Conservation (phyloP, 768 basidiomycete genomes). For the Lentinula detonsa region DNA sequence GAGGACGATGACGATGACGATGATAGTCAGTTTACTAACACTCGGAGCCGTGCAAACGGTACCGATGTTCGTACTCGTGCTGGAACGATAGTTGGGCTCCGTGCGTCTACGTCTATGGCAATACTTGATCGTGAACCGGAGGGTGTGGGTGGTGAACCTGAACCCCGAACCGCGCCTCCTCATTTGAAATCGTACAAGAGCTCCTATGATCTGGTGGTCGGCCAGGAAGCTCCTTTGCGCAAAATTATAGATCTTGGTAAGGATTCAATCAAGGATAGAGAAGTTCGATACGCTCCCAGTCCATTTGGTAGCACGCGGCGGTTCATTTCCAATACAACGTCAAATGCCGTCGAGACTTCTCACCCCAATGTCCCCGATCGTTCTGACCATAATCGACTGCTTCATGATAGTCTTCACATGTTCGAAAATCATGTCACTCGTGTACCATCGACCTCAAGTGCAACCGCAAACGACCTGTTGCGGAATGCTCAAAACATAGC, state of each 20-base stretch:
- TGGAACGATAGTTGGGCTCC: conserved; percentile 13
- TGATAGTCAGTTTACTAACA: conserved; percentile 18
- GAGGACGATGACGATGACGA: conserved; percentile 19
- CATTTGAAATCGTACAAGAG: conserved; percentile 35
- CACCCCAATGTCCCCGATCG: conserved; percentile 8
- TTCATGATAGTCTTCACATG: conserved; percentile 62
- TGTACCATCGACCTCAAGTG: conserved; percentile 36
- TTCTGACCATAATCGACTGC: conserved; percentile 61
- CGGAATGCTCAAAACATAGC: conserved; percentile 60
- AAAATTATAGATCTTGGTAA: conserved; percentile 7
- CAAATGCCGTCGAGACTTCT: conserved; percentile 14
- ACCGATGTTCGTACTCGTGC: conserved; percentile 13
- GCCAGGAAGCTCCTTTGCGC: conserved; percentile 11
- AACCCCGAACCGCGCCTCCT: conserved; percentile 32
- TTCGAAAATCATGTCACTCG: conserved; percentile 65
- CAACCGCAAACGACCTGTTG: conserved; percentile 46
- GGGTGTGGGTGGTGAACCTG: conserved; percentile 18
- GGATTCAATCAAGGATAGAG: conserved; percentile 11
- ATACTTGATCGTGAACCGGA: conserved; percentile 20
- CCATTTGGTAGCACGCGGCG: conserved; percentile 21
- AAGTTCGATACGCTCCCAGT: conserved; percentile 18
- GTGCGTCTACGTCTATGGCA: conserved; percentile 55
- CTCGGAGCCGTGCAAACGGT: conserved; percentile 15
- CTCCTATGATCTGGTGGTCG: conserved; percentile 16
- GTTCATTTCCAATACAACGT: conserved; percentile 10